phyloP scores from a whole-genome alignment of 805 yeast genomes.

The Naumovozyma baii region DNA sequence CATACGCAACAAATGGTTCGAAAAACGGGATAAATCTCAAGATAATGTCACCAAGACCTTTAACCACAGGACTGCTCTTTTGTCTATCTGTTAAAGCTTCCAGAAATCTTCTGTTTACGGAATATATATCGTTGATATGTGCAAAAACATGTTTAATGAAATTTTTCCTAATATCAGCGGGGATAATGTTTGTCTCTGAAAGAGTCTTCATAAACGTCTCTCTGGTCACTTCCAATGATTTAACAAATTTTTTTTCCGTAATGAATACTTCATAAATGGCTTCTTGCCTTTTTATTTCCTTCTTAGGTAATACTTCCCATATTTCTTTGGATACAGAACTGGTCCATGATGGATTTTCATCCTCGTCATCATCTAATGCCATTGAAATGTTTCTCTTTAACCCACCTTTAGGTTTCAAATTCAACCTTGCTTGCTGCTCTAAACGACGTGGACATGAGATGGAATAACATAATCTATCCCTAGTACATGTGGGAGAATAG shows the following conservation, averaged over 20 bases:
- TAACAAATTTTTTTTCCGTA: slow-evolving; percentile 91
- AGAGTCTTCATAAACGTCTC: slow-evolving; percentile 92
- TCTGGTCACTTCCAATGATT: slow-evolving; percentile 83
- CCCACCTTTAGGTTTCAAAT: slow-evolving; percentile 81
- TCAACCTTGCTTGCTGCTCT: slow-evolving; percentile 89
- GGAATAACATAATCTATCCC: slow-evolving; percentile 81
- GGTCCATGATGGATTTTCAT: slow-evolving; percentile 84
- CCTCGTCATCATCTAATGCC: slow-evolving; percentile 37
- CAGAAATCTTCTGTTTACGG: slow-evolving; percentile 73
- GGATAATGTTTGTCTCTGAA: slow-evolving; percentile 76
- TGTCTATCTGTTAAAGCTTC: slow-evolving; percentile 86
- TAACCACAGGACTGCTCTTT: slow-evolving; percentile 73
- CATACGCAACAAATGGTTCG: slow-evolving; percentile 87
- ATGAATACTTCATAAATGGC: slow-evolving; percentile 87
- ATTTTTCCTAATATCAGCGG: slow-evolving; percentile 80
- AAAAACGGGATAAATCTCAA: slow-evolving; percentile 75
- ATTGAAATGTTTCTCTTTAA: slow-evolving; percentile 49
- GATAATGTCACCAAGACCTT: slow-evolving; percentile 78
- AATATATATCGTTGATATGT: slow-evolving; percentile 77
- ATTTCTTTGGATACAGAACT: slow-evolving; percentile 77
- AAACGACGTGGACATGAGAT: slow-evolving; percentile 93
- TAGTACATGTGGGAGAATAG: slow-evolving; percentile 92
- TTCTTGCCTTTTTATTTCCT: slow-evolving; percentile 88
- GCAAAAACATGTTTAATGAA: slow-evolving; percentile 88
- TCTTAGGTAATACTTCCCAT: slow-evolving; percentile 68